These are phyloP conservation scores for Cordyceps cateniannulata DNA, from an alignment of 2,329 filamentous ascomycete species.

Conservation along the genomic window DNA sequence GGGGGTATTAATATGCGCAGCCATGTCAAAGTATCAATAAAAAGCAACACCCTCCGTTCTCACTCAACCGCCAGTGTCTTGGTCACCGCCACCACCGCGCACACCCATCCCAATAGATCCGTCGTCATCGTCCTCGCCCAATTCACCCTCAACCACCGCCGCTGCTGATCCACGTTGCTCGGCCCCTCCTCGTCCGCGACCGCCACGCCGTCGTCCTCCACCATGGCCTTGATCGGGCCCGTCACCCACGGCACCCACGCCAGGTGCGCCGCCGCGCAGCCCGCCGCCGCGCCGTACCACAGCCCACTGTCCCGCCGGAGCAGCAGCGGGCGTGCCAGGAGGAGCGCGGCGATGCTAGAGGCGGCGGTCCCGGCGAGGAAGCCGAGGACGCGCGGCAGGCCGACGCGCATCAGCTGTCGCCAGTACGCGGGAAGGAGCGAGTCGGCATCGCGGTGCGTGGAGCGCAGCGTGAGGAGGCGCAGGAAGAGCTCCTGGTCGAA, in stretches of 20 bases:
- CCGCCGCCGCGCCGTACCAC: slow-evolving; percentile 29
- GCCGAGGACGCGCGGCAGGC: slow-evolving; percentile 26
- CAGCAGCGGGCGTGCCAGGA: slow-evolving; percentile 19
- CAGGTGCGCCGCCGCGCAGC: slow-evolving; percentile 26
- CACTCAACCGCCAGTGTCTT: slow-evolving; percentile 18
- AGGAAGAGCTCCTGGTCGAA: slow-evolving; percentile 39
- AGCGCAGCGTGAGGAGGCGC: slow-evolving; percentile 26
- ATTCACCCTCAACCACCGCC: slow-evolving; percentile 27
- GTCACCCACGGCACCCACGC: slow-evolving; percentile 28
- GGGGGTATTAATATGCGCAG: too few relatives aligned
- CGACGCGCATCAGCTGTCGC: slow-evolving; percentile 31
- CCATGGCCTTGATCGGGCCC: slow-evolving; percentile 24
- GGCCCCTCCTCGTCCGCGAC: slow-evolving; percentile 17
- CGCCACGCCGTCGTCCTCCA: slow-evolving; percentile 19
- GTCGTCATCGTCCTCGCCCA: slow-evolving; percentile 25
- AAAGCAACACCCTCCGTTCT: background rate
- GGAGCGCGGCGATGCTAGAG: slow-evolving; percentile 21
- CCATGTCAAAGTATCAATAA: too few relatives aligned
- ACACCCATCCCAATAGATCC: slow-evolving; percentile 29
- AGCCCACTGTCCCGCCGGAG: slow-evolving; percentile 18
- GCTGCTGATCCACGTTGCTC: slow-evolving; percentile 23
- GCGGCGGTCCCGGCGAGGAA: slow-evolving; percentile 29
- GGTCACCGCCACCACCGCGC: slow-evolving; percentile 24
- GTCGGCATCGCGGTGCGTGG: slow-evolving; percentile 25
- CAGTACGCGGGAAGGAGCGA: slow-evolving; percentile 38